phyloP scores from a whole-genome alignment of 441 rosid species.

The Gossypium gossypioides region DNA sequence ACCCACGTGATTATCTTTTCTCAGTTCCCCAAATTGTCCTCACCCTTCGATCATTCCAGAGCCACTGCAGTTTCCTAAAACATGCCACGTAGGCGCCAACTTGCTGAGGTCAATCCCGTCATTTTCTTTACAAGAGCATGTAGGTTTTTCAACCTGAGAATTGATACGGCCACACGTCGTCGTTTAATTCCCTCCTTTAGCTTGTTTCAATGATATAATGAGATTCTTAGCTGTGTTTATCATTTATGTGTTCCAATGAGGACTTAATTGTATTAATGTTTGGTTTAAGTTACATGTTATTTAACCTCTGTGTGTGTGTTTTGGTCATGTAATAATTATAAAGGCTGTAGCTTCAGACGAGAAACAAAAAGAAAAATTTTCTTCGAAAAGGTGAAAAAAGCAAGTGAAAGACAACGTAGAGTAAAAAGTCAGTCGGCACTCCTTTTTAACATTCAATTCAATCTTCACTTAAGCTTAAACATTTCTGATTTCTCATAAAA shows the following conservation, averaged over 20 bases:
- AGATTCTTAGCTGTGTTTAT: no score
- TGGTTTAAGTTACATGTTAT: no score
- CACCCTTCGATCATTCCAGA: neutral
- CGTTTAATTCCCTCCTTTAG: no score
- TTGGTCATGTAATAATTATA: no score
- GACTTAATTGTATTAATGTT: no score
- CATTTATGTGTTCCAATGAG: no score
- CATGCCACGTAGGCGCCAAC: slow-evolving; percentile 2
- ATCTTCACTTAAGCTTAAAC: neutral
- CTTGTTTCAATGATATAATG: no score
- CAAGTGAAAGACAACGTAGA: neutral
- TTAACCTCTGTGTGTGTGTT: no score
- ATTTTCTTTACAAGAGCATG: slow-evolving; percentile 1
- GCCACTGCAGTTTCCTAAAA: neutral
- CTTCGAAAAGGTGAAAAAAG: no score
- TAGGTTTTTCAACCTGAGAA: neutral
- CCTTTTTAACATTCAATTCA: slow-evolving; percentile 1
- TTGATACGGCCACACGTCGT: no score
- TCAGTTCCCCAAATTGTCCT: slow-evolving; percentile 9
- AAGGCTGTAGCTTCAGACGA: no score
- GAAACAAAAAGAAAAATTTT: neutral
- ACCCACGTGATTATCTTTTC: neutral
- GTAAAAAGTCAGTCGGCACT: neutral
- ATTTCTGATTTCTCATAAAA: neutral
- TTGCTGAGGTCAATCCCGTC: slow-evolving; percentile 16